Evolutionary conservation across 2,329 filamentous ascomycete genomes (phyloP).

Genomic region (Calonectria hongkongensis): DNA sequence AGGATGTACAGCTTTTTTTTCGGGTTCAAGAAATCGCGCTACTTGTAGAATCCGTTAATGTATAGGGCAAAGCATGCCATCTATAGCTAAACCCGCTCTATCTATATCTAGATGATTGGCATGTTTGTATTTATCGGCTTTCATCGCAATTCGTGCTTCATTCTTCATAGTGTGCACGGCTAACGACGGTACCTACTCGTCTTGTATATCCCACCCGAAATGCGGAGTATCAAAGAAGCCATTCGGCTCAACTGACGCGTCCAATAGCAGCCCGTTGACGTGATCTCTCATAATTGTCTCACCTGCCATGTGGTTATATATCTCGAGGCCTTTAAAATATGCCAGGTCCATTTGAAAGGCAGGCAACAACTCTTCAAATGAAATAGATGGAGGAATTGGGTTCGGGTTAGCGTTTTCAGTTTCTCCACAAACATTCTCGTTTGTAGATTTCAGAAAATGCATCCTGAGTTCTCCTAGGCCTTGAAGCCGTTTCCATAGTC

Average conservation of each 20-base stretch:
- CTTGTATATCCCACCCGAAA: not conserved
- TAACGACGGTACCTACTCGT: no score
- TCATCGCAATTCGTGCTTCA: no score
- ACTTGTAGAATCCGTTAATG: no score
- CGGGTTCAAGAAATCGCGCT: no score
- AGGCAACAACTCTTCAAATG: not conserved
- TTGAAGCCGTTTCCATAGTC: slow-evolving; percentile 29
- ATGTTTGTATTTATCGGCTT: no score
- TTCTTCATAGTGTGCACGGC: no score
- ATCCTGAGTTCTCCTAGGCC: slow-evolving; percentile 11
- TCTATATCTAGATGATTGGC: no score
- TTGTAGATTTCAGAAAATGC: not conserved
- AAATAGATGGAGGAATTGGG: not conserved
- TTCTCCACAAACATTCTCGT: not conserved
- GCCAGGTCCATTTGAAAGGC: slow-evolving; percentile 2
- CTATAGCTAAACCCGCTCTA: no score
- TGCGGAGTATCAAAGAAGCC: not conserved
- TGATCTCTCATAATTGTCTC: slow-evolving; percentile 1
- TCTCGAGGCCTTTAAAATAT: not conserved
- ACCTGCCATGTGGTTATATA: not conserved
- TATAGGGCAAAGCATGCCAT: no score
- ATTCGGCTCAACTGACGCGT: not conserved
- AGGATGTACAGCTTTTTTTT: no score
- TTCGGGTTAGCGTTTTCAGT: not conserved
- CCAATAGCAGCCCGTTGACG: not conserved